A percentile compares a stretch with the other conserved stretches of the same genome.
Evolutionary conservation across 1,139 yeast species (phyloP).

Genomic region (Kodamaea derodonti): DNA sequence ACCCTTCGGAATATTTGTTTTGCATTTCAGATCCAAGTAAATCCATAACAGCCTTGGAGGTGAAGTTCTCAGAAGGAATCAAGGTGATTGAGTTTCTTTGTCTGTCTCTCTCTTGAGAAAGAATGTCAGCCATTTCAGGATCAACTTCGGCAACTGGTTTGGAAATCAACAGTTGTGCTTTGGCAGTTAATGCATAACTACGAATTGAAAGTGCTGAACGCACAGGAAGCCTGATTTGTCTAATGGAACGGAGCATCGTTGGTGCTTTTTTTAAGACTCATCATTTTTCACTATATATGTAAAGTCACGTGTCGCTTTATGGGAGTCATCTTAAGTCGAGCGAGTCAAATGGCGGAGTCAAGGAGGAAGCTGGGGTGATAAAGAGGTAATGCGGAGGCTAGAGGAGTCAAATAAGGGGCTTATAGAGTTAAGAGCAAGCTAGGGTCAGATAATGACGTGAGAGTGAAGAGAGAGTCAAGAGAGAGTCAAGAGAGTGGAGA

Average conservation of each 20-base stretch:
- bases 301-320: no score
- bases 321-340: no score
- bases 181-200: constrained; percentile 46
- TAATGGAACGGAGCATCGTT: constrained; percentile 17
- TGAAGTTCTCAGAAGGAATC: constrained; percentile 93
- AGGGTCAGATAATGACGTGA: no score
- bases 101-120: constrained; percentile 70
- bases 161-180: constrained; percentile 54
- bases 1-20: constrained; percentile 97
- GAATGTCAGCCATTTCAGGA: constrained; percentile 80
- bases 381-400: no score
- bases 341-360: not conserved
- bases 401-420: no score
- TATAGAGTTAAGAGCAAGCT: no score
- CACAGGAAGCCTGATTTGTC: constrained; percentile 13
- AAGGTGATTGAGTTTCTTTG: constrained; percentile 87
- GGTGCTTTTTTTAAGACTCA: no score
- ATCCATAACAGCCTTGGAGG: constrained; percentile 92
- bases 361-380: not conserved
- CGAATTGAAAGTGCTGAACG: constrained; percentile 10
- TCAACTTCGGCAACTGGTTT: constrained; percentile 65
- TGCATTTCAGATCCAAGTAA: constrained; percentile 94
- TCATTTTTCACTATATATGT: no score
- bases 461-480: no score
- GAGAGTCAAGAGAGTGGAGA: no score